Evolutionary conservation across 2,329 filamentous ascomycete genomes (phyloP).

Genomic region (Apiospora koreana): DNA sequence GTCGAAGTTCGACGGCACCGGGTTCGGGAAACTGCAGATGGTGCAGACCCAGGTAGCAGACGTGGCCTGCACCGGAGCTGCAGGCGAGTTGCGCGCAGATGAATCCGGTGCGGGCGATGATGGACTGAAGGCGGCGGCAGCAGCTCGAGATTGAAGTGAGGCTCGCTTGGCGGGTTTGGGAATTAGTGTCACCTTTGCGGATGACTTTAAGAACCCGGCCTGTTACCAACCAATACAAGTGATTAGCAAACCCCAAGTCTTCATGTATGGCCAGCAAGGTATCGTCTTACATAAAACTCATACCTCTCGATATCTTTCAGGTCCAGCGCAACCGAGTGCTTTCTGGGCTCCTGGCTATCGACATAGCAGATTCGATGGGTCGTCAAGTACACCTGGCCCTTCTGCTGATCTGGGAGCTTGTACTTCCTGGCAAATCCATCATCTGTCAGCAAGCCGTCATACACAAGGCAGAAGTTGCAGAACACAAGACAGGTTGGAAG

Average conservation of each 20-base stretch:
- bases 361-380: conserved; percentile 96
- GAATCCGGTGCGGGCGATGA: conserved; percentile 46
- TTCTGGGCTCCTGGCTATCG: conserved; percentile 81
- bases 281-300: conserved; percentile 74
- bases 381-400: conserved; percentile 94
- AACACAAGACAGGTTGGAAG: neutral
- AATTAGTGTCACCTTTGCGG: conserved; percentile 85
- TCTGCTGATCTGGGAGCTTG: conserved; percentile 91
- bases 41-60: conserved; percentile 91
- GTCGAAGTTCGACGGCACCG: conserved; percentile 91
- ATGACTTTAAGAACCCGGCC: conserved; percentile 94
- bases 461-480: neutral
- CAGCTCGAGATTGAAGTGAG: conserved; percentile 55
- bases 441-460: neutral
- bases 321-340: conserved; percentile 81
- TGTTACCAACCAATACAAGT: conserved; percentile 33
- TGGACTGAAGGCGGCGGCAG: conserved; percentile 46
- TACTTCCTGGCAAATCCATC: conserved; percentile 67
- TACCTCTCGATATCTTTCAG: conserved; percentile 88
- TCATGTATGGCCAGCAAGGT: neutral
- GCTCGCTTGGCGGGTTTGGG: conserved; percentile 76
- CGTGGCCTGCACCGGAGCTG: conserved; percentile 50
- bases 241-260: neutral
- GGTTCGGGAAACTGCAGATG: conserved; percentile 94
- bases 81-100: conserved; percentile 40